Evolutionary conservation across 306 rosid genomes (phyloP), one percentile per base, ranked within the genome.

Genomic region (Oxytropis ochrocephala): DNA sequence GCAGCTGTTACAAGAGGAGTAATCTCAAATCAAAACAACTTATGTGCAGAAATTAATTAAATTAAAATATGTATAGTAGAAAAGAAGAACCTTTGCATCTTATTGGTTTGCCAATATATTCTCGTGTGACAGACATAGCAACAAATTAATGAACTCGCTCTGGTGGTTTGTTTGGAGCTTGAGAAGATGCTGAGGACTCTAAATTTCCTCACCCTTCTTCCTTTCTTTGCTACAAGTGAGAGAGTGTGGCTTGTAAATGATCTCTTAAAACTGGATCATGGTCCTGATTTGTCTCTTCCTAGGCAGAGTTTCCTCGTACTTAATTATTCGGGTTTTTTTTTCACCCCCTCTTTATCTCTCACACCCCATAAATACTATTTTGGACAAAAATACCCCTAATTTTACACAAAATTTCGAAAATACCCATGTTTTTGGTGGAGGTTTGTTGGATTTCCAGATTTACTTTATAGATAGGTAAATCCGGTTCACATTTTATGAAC

Each of bases 41-140:
- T 38, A 38, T 7, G 43, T 7, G 2, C 11, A 38, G 9, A 36
- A 60, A 60, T 17, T 17, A 17, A 59, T 10, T 9, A 2, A 47
- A 8, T 4, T 6, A 11, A 8, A 3, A 19, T n/a, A 32, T 11
- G 4, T 32, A 32, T n/a, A 13, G 24, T 13, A 4, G 7, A 13
- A 29, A 49, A 38, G 1, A 38, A 21, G 5, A 46, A 85, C 89
- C 89, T 85, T 75, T 81, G 86, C 89, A 85, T 81, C 78, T 69
- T 33, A 85, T 79, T 11, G 77, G 66, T 38, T 75, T 78, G 65
- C 86, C 79, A 19, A 49, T 36, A 29, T 54, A 48, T 54, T 30
- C 74, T 41, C 54, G 52, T 35, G 49, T 43, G 47, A 12, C 56
- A 38, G 77, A 59, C 85, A 81, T 81, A 5, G 73, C 17, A 19